These are phyloP conservation scores for Fagopyrum tataricum DNA, from an alignment of 148 eudicot species.

Conservation along the genomic window DNA sequence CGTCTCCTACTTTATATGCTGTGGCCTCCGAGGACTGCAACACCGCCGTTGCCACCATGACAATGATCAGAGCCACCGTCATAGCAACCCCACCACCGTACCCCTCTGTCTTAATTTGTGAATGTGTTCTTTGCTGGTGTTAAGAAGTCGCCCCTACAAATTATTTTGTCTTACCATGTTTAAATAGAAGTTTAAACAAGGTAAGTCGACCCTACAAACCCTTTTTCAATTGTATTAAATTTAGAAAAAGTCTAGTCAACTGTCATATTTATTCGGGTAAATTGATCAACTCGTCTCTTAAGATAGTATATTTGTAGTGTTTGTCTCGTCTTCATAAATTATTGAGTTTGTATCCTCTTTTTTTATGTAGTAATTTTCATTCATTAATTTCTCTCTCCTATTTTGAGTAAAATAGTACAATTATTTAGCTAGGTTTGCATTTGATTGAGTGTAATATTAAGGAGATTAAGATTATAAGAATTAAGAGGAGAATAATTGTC, in stretches of 20 bases:
- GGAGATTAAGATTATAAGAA: too few relatives aligned
- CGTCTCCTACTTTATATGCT: neutral
- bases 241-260: neutral
- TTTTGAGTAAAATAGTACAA: too few relatives aligned
- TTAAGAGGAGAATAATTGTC: too few relatives aligned
- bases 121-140: neutral
- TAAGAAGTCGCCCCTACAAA: neutral
- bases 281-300: too few relatives aligned
- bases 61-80: neutral
- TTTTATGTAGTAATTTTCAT: too few relatives aligned
- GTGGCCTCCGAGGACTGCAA: neutral
- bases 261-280: neutral
- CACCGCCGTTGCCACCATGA: neutral
- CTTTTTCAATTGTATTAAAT: neutral
- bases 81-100: neutral
- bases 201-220: neutral
- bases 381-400: too few relatives aligned
- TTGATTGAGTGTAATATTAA: too few relatives aligned
- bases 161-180: neutral
- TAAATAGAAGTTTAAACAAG: conserved; percentile 4
- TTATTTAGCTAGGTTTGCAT: too few relatives aligned
- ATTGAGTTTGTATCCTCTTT: too few relatives aligned
- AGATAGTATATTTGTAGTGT: too few relatives aligned
- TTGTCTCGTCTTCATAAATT: too few relatives aligned
- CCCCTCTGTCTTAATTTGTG: neutral